A percentile compares a stretch with the other conserved stretches of the same genome.
phyloP scores from a whole-genome alignment of 139 green algal genomes.

The Micractinium conductrix region DNA sequence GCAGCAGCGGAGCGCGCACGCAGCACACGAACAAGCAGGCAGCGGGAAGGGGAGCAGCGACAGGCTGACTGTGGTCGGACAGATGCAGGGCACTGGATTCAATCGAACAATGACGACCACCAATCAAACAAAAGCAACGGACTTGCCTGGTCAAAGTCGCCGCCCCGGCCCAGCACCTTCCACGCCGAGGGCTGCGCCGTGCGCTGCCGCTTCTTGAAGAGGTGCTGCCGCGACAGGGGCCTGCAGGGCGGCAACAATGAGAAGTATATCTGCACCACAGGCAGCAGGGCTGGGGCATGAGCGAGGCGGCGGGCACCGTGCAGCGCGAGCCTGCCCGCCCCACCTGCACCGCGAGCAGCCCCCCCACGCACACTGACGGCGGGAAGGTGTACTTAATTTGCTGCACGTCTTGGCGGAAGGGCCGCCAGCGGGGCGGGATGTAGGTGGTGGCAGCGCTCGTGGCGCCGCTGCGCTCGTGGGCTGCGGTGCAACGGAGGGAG shows the following conservation, averaged over 20 bases:
- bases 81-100: too few relatives aligned
- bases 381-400: slow-evolving; percentile 53
- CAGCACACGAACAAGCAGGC: too few relatives aligned
- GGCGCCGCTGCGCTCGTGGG: slow-evolving; percentile 23
- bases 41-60: too few relatives aligned
- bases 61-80: too few relatives aligned
- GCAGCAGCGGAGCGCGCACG: too few relatives aligned
- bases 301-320: too few relatives aligned
- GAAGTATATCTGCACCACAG: too few relatives aligned
- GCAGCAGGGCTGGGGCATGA: too few relatives aligned
- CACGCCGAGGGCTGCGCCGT: slow-evolving; percentile 14
- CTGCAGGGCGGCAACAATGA: too few relatives aligned
- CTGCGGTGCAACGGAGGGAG: not conserved
- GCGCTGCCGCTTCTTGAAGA: not conserved
- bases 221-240: not conserved
- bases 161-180: slow-evolving; percentile 18
- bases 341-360: too few relatives aligned
- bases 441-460: slow-evolving; percentile 3
- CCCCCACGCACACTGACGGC: not conserved
- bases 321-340: too few relatives aligned
- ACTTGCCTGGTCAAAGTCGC: slow-evolving; percentile 25
- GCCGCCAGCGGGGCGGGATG: slow-evolving; percentile 47
- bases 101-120: not conserved
- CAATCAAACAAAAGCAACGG: not conserved
- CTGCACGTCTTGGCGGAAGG: slow-evolving; percentile 5